These are phyloP conservation scores for Epichloe coenophiala DNA, from an alignment of 2,329 filamentous ascomycete genomes.

Conservation along the genomic window DNA sequence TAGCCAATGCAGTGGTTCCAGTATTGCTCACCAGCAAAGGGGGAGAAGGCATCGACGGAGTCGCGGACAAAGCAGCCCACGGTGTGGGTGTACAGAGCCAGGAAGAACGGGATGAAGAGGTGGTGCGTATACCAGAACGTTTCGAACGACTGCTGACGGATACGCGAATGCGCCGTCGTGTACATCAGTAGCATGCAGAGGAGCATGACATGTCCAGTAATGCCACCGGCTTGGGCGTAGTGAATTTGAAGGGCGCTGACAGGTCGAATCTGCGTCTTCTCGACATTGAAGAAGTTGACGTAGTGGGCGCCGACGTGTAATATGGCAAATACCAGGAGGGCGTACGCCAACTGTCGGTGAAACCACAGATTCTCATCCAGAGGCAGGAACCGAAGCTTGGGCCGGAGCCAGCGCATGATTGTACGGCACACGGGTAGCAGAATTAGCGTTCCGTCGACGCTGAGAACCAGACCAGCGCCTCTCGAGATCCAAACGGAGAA, in stretches of 20 bases:
- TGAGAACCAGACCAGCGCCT: slow-evolving; percentile 77
- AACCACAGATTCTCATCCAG: slow-evolving; percentile 98
- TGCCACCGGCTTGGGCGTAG: slow-evolving; percentile 75
- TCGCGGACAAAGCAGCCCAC: slow-evolving; percentile 95
- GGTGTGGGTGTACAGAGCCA: slow-evolving; percentile 90
- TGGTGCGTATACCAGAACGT: slow-evolving; percentile 99
- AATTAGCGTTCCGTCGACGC: slow-evolving; percentile 75
- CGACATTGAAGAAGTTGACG: slow-evolving; percentile 97
- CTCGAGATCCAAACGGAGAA: slow-evolving; percentile 95
- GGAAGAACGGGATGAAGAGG: slow-evolving; percentile 89
- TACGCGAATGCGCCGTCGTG: slow-evolving; percentile 84
- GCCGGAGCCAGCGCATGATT: slow-evolving; percentile 68
- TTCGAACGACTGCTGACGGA: slow-evolving; percentile 93
- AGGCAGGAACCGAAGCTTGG: slow-evolving; percentile 76
- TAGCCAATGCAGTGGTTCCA: slow-evolving; percentile 94
- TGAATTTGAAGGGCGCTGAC: slow-evolving; percentile 79
- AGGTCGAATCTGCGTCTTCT: slow-evolving; percentile 68
- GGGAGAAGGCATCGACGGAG: slow-evolving; percentile 55
- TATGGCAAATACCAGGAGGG: slow-evolving; percentile 69
- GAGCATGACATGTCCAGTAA: slow-evolving; percentile 95
- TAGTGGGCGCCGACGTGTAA: slow-evolving; percentile 75
- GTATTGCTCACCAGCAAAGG: slow-evolving; percentile 69
- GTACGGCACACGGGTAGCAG: slow-evolving; percentile 91
- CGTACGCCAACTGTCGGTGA: slow-evolving; percentile 86
- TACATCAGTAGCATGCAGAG: slow-evolving; percentile 99